Evolutionary conservation across 805 yeast species (phyloP).

Genomic region (Wickerhamomyces bisporus): DNA sequence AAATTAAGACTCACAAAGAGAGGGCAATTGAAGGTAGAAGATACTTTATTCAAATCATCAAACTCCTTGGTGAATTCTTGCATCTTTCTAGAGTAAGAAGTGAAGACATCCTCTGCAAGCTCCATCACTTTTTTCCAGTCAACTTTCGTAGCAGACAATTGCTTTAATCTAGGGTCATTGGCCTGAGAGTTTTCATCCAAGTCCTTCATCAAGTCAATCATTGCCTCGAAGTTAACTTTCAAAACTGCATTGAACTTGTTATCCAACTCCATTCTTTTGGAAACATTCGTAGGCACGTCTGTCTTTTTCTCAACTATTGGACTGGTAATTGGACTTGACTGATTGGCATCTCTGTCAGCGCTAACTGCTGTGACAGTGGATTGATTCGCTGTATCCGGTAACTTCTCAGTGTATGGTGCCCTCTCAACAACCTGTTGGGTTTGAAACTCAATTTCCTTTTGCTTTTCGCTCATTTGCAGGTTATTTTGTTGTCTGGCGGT

Average conservation of each 20-base stretch:
- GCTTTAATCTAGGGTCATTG: not conserved
- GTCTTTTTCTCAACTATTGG: not conserved
- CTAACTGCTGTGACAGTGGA: not conserved
- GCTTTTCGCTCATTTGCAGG: not conserved
- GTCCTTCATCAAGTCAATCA: slow-evolving; percentile 6
- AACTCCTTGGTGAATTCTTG: slow-evolving; percentile 17
- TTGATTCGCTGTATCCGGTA: slow-evolving; percentile 1
- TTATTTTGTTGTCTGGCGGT: no score
- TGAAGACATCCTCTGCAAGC: slow-evolving; percentile 12
- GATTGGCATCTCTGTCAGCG: not conserved
- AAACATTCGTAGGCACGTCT: not conserved
- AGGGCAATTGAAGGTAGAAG: not conserved
- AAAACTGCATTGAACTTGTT: slow-evolving; percentile 1
- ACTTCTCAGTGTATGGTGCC: not conserved
- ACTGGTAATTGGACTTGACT: not conserved
- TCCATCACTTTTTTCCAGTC: slow-evolving; percentile 15
- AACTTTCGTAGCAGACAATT: slow-evolving; percentile 1
- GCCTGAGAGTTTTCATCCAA: not conserved
- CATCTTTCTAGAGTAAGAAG: slow-evolving; percentile 19
- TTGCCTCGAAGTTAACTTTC: not conserved
- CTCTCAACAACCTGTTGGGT: not conserved
- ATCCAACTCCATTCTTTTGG: not conserved
- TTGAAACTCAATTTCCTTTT: not conserved
- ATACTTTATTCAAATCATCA: slow-evolving; percentile 19
- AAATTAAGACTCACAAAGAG: not conserved